These are phyloP conservation scores for Spencermartinsiella europaea DNA, from an alignment of 805 yeast species.

Conservation along the genomic window DNA sequence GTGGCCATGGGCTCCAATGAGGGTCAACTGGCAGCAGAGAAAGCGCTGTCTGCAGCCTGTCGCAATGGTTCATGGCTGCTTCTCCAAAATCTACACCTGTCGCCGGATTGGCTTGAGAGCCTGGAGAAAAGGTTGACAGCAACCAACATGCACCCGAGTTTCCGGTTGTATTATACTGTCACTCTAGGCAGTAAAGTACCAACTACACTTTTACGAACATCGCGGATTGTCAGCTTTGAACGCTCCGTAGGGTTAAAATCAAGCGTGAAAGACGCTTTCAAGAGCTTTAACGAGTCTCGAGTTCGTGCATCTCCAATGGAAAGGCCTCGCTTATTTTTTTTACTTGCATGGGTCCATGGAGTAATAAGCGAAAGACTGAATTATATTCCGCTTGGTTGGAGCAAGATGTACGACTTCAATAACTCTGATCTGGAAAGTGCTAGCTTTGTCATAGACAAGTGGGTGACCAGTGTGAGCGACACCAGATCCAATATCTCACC, in stretches of 20 bases:
- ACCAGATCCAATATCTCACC: constrained; percentile 40
- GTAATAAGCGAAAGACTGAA: constrained; percentile 53
- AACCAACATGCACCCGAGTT: constrained; percentile 30
- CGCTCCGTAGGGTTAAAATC: constrained; percentile 54
- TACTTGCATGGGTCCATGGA: constrained; percentile 68
- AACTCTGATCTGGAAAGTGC: constrained; percentile 64
- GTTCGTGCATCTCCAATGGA: constrained; percentile 37
- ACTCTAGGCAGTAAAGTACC: constrained; percentile 45
- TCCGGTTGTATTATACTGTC: constrained; percentile 65
- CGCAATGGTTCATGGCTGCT: constrained; percentile 63
- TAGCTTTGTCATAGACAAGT: constrained; percentile 38
- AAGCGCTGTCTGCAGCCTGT: constrained; percentile 44
- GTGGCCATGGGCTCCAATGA: constrained; percentile 76
- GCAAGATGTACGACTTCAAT: constrained; percentile 59
- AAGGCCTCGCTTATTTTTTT: constrained; percentile 43
- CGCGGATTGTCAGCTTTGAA: constrained; percentile 58
- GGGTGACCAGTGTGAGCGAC: constrained; percentile 31
- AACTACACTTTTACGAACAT: constrained; percentile 47
- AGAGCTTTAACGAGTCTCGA: constrained; percentile 18
- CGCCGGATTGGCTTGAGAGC: constrained; percentile 55
- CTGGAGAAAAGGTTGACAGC: constrained; percentile 45
- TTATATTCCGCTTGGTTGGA: constrained; percentile 60
- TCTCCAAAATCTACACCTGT: constrained; percentile 76
- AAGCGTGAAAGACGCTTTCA: constrained; percentile 39
- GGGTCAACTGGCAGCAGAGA: constrained; percentile 51